Percentiles rank a stretch among this genome's conserved stretches.
Conservation (phyloP, 495 filamentous ascomycete species). For the Immersiella caudata region DNA sequence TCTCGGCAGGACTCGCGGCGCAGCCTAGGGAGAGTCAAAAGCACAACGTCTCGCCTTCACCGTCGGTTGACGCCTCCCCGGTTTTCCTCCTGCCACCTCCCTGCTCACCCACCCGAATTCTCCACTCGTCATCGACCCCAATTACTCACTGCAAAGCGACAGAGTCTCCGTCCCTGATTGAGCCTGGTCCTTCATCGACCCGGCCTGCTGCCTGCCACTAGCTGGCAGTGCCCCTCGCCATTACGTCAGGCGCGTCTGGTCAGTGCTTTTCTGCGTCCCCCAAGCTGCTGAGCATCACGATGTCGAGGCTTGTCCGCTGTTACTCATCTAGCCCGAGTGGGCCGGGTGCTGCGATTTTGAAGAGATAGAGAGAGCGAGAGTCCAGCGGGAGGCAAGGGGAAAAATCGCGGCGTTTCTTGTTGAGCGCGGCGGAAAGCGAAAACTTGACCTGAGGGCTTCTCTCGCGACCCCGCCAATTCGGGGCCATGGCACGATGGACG, state of each 20-base stretch:
- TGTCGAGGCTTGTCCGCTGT: not conserved
- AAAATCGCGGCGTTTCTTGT: not conserved
- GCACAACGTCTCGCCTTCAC: not conserved
- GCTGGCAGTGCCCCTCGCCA: not conserved
- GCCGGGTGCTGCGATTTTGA: not conserved
- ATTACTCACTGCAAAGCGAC: not conserved
- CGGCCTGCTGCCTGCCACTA: not conserved
- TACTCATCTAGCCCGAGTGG: not conserved
- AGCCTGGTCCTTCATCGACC: not conserved
- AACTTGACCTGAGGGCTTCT: not conserved
- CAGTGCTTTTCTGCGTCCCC: constrained; percentile 12
- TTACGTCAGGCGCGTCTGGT: constrained; percentile 20
- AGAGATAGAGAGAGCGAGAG: not conserved
- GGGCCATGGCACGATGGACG: not conserved
- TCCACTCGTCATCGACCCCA: not conserved
- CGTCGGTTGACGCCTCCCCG: not conserved
- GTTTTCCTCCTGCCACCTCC: not conserved
- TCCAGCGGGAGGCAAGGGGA: not conserved
- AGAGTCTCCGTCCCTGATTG: not conserved
- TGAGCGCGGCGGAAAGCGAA: not conserved
- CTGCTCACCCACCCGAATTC: not conserved
- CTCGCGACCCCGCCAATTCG: constrained; percentile 18
- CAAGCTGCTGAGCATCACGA: not conserved
- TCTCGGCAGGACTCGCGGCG: constrained; percentile 14
- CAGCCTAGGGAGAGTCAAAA: not conserved